Percentiles rank a stretch among this genome's conserved stretches.
phyloP scores from a whole-genome alignment of 1,284 basidiomycete species.

The Cryptococcus depauperatus region DNA sequence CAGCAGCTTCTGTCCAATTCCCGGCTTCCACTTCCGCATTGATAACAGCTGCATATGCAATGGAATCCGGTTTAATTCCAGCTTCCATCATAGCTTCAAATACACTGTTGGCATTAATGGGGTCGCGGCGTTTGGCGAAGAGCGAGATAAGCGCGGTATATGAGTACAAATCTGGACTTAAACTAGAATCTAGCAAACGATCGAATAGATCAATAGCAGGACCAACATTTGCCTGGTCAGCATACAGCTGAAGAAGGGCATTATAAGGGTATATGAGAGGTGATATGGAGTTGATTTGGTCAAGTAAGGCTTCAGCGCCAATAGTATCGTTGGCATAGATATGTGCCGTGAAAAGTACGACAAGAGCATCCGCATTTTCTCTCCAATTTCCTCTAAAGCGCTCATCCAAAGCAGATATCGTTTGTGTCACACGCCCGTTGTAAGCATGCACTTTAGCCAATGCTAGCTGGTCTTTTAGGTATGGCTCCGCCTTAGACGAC shows the following conservation, averaged over 20 bases:
- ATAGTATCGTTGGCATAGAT: slow-evolving; percentile 16
- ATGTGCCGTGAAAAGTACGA: slow-evolving; percentile 17
- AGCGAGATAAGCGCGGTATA: slow-evolving; percentile 66
- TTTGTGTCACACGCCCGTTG: slow-evolving; percentile 7
- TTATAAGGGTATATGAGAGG: slow-evolving; percentile 38
- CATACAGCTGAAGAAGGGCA: slow-evolving; percentile 57
- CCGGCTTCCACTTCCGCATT: slow-evolving; percentile 75
- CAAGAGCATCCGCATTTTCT: slow-evolving; percentile 7
- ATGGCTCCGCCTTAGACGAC: slow-evolving; percentile 1
- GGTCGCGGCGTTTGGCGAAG: slow-evolving; percentile 60
- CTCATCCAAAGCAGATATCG: not conserved
- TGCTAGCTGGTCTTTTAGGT: slow-evolving; percentile 2
- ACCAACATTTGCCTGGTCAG: slow-evolving; percentile 53
- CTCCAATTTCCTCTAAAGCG: slow-evolving; percentile 1
- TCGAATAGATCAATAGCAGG: slow-evolving; percentile 55
- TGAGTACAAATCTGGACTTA: slow-evolving; percentile 51
- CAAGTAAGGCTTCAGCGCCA: slow-evolving; percentile 11
- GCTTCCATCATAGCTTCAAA: slow-evolving; percentile 49
- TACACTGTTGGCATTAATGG: slow-evolving; percentile 58
- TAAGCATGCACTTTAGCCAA: slow-evolving; percentile 6
- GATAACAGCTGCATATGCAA: slow-evolving; percentile 65
- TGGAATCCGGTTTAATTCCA: slow-evolving; percentile 57
- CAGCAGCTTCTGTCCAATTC: slow-evolving; percentile 49
- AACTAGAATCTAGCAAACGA: slow-evolving; percentile 53
- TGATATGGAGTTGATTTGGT: slow-evolving; percentile 6